These are phyloP conservation scores for Melanogaster broomeanus DNA, from an alignment of 768 basidiomycete genomes.

Conservation along the genomic window DNA sequence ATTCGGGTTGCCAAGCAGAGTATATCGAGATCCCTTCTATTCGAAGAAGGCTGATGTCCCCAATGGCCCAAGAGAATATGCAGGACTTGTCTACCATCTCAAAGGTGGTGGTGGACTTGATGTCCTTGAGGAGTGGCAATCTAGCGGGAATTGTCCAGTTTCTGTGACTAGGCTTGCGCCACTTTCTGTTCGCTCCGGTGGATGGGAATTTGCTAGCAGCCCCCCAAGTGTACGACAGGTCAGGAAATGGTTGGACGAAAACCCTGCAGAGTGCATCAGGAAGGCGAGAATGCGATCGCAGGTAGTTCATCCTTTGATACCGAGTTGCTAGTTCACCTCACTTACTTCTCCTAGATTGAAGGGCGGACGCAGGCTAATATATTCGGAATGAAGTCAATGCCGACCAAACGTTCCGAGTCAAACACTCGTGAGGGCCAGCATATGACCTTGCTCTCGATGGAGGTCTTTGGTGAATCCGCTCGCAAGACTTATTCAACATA, in stretches of 20 bases:
- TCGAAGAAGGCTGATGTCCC: conserved; percentile 73
- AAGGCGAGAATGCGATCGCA: conserved; percentile 47
- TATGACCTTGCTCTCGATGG: conserved; percentile 82
- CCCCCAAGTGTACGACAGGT: conserved; percentile 66
- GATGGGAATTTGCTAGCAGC: conserved; percentile 80
- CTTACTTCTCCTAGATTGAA: conserved; percentile 49
- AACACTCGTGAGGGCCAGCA: conserved; percentile 60
- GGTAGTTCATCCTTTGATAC: conserved; percentile 31
- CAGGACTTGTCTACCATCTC: conserved; percentile 72
- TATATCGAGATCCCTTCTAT: conserved; percentile 83
- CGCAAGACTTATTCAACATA: neutral
- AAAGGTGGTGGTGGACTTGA: conserved; percentile 62
- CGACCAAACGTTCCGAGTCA: conserved; percentile 39
- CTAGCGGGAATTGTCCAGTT: conserved; percentile 4
- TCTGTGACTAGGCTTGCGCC: neutral
- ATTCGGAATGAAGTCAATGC: conserved; percentile 66
- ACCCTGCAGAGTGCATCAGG: conserved; percentile 13
- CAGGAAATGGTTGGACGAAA: conserved; percentile 51
- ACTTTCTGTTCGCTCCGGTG: conserved; percentile 39
- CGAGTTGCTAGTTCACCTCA: neutral
- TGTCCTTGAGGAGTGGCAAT: conserved; percentile 62
- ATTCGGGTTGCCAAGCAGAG: conserved; percentile 52
- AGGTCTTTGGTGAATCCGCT: conserved; percentile 73
- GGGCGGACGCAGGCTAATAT: conserved; percentile 76
- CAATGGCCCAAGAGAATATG: conserved; percentile 70